Conservation (phyloP, 208 protist species). For the Acanthamoeba triangularis region DNA sequence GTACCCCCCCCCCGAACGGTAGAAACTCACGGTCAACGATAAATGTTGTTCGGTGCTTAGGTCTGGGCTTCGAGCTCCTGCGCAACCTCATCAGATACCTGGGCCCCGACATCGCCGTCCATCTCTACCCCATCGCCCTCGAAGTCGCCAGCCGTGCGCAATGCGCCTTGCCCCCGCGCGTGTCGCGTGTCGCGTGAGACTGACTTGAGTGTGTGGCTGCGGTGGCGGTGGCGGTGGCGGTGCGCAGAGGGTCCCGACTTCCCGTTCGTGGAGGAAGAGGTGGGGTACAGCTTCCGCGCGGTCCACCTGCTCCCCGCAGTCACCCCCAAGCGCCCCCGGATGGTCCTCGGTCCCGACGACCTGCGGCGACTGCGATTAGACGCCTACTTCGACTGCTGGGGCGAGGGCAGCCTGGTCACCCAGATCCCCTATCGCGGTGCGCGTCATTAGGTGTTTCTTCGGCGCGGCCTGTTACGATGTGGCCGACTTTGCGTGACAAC, state of each 20-base stretch:
- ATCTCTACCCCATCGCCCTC: background rate
- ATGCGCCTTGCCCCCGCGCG: background rate
- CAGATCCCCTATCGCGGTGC: conserved; percentile 55
- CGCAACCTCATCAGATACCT: background rate
- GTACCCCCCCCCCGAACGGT: too few relatives aligned
- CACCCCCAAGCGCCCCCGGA: background rate
- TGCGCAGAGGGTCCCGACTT: background rate
- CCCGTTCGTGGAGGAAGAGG: background rate
- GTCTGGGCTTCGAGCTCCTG: background rate
- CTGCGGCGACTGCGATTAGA: background rate
- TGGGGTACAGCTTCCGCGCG: background rate
- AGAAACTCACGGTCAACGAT: background rate
- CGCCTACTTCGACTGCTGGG: conserved; percentile 6
- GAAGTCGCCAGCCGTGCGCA: background rate
- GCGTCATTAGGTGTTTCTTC: background rate
- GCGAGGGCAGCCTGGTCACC: background rate
- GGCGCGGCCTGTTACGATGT: background rate
- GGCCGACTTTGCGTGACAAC: background rate
- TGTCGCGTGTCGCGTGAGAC: background rate
- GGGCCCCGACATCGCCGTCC: background rate
- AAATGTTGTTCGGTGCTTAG: background rate
- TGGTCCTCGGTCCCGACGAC: background rate
- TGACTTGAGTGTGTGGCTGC: background rate
- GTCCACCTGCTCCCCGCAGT: background rate
- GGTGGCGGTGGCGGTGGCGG: background rate